Evolutionary conservation across 495 filamentous ascomycete genomes (phyloP).

Genomic region (Aspergillus incahuasiensis): DNA sequence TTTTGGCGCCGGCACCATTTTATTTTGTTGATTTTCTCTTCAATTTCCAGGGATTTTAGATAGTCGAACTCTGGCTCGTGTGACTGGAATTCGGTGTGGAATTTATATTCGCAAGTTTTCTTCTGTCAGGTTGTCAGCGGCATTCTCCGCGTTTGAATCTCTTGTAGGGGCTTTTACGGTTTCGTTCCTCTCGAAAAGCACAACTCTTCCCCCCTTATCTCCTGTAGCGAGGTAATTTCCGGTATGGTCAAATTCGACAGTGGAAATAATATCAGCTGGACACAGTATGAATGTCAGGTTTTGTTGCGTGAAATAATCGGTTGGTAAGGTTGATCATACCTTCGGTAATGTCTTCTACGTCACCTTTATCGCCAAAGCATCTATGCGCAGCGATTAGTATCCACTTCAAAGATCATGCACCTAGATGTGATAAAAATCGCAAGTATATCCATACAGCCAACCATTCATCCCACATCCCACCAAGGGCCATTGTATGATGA

Average conservation of each 20-base stretch:
- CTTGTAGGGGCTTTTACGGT: slow-evolving; percentile 52
- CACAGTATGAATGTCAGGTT: slow-evolving; percentile 9
- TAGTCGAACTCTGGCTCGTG: slow-evolving; percentile 99
- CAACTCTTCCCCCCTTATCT: slow-evolving; percentile 95
- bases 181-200: slow-evolving; percentile 96
- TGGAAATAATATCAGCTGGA: slow-evolving; percentile 97
- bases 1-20: slow-evolving; percentile 99
- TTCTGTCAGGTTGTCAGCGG: slow-evolving; percentile 58
- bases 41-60: slow-evolving; percentile 97
- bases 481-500: background rate
- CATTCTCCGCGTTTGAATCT: slow-evolving; percentile 1
- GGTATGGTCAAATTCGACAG: slow-evolving; percentile 98
- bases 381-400: slow-evolving; percentile 41
- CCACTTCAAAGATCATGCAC: background rate
- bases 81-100: slow-evolving; percentile 99
- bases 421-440: background rate
- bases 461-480: background rate
- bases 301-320: background rate
- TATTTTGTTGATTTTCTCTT: slow-evolving; percentile 99
- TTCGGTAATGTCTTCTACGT: slow-evolving; percentile 99
- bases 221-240: slow-evolving; percentile 97
- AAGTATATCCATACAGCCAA: background rate
- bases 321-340: slow-evolving; percentile 48
- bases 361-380: slow-evolving; percentile 99
- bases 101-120: slow-evolving; percentile 99